Percentiles rank a stretch among this genome's conserved stretches.
Conservation (phyloP, 1,284 basidiomycete species). For the Melampsora americana region DNA sequence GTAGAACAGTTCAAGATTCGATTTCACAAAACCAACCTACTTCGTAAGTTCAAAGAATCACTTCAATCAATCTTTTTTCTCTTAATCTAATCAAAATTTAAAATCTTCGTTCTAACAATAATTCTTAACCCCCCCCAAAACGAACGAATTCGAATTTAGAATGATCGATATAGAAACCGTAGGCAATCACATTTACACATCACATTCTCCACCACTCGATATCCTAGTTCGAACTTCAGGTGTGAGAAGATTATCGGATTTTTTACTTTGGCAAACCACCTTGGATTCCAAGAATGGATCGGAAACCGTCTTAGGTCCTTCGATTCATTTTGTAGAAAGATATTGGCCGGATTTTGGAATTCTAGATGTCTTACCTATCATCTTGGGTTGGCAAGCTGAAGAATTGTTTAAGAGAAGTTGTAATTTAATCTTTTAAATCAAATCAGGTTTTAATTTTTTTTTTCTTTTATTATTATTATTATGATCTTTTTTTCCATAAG, state of each 20-base stretch:
- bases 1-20: conserved; percentile 43
- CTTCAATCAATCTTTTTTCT: conserved; percentile 25
- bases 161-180: conserved; percentile 67
- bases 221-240: conserved; percentile 88
- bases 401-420: conserved; percentile 17
- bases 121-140: too few species aligned
- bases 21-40: neutral
- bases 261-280: conserved; percentile 84
- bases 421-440: neutral
- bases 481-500: too few species aligned
- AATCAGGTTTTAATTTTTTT: neutral
- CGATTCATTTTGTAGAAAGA: conserved; percentile 82
- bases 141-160: conserved; percentile 52
- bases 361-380: conserved; percentile 75
- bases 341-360: conserved; percentile 96
- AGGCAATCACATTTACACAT: conserved; percentile 65
- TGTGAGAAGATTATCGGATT: conserved; percentile 85
- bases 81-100: conserved; percentile 33
- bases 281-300: conserved; percentile 40
- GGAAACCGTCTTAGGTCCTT: conserved; percentile 75
- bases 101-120: neutral
- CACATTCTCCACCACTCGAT: conserved; percentile 69
- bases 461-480: too few species aligned
- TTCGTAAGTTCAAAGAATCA: conserved; percentile 3
- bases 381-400: conserved; percentile 71